Conservation (phyloP, 306 rosid genomes). For the Lotus japonicus region DNA sequence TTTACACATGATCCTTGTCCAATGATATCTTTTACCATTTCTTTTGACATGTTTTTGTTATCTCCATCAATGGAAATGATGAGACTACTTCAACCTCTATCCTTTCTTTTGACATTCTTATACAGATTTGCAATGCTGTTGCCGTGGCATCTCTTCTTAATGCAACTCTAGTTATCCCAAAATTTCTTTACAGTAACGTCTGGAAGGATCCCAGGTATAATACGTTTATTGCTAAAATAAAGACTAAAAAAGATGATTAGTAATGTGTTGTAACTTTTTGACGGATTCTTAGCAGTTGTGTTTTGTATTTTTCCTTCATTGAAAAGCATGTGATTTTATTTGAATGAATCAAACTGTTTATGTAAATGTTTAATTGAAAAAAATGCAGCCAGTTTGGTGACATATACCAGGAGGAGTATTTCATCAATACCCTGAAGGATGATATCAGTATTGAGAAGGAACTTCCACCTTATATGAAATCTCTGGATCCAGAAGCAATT, state of each 20-base stretch:
- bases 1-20: neutral
- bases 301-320: neutral
- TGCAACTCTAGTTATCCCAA: conserved; percentile 81
- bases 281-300: neutral
- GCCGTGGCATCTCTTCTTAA: conserved; percentile 89
- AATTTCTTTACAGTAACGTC: conserved; percentile 82
- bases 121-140: conserved; percentile 89
- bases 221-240: neutral
- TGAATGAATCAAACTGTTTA: neutral
- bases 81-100: conserved; percentile 1
- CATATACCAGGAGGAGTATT: conserved; percentile 83
- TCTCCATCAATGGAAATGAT: conserved; percentile 31
- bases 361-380: neutral
- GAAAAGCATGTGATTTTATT: neutral
- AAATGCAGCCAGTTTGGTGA: conserved; percentile 86
- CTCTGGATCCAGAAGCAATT: conserved; percentile 58
- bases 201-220: conserved; percentile 97
- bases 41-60: conserved; percentile 14
- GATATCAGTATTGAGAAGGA: conserved; percentile 65
- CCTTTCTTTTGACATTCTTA: too few species aligned
- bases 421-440: conserved; percentile 59
- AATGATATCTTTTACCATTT: neutral
- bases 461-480: conserved; percentile 66
- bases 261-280: neutral
- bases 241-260: neutral